Evolutionary conservation across 306 rosid species (phyloP).

Genomic region (Leucaena leucocephala): DNA sequence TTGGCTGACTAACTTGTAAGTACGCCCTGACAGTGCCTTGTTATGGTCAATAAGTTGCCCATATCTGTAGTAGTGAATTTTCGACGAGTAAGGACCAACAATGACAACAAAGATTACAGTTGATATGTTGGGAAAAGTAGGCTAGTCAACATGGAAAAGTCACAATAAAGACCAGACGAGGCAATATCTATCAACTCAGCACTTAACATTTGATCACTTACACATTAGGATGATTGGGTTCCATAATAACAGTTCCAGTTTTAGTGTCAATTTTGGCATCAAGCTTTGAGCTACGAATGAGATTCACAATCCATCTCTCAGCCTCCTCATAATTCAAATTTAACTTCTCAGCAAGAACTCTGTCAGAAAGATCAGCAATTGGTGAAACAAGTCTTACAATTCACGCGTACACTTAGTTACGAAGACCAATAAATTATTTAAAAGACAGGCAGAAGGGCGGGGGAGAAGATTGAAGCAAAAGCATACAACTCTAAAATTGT

Average conservation of each 20-base stretch:
- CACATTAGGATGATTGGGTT: conserved; percentile 87
- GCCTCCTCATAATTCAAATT: conserved; percentile 92
- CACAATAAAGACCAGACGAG: background rate
- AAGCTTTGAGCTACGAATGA: conserved; percentile 68
- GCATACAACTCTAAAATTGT: background rate
- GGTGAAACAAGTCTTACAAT: background rate
- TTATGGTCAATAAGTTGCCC: conserved; percentile 89
- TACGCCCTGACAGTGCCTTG: conserved; percentile 67
- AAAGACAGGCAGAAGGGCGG: no score
- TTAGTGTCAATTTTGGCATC: conserved; percentile 82
- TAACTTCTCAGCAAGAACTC: conserved; percentile 90
- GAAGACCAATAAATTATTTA: no score
- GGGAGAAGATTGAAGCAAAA: background rate
- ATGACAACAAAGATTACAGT: background rate
- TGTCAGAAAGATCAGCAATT: conserved; percentile 42
- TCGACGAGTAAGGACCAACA: background rate
- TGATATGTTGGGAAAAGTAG: background rate
- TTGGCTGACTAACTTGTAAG: conserved; percentile 63
- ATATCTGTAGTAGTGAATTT: conserved; percentile 51
- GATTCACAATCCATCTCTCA: conserved; percentile 91
- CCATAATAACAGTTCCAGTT: conserved; percentile 76
- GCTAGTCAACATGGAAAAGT: conserved; percentile 2
- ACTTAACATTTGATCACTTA: conserved; percentile 48
- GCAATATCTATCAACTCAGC: background rate
- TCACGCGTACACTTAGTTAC: background rate